phyloP scores from a whole-genome alignment of 2,329 filamentous ascomycete genomes.

The Blastomyces gilchristii region DNA sequence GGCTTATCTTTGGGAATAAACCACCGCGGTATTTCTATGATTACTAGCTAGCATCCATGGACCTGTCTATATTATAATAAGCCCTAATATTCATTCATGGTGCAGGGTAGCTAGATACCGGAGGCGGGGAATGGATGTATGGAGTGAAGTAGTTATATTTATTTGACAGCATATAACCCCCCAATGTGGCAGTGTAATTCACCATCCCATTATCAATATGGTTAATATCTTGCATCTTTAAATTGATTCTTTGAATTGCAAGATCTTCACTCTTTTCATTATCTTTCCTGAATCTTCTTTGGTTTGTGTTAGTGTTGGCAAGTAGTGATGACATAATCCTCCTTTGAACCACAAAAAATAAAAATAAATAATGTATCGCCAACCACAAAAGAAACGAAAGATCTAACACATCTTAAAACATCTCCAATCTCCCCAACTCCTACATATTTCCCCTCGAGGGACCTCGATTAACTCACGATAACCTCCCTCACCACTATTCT shows the following conservation, averaged over 20 bases:
- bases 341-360: slow-evolving; percentile 1
- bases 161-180: background rate
- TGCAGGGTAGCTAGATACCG: background rate
- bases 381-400: background rate
- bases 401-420: background rate
- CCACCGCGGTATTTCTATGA: background rate
- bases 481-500: background rate
- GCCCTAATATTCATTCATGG: background rate
- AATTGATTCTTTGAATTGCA: background rate
- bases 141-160: no score
- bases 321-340: slow-evolving; percentile 5
- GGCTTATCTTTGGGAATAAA: background rate
- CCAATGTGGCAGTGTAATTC: background rate
- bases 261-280: background rate
- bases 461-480: background rate
- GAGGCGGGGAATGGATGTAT: background rate
- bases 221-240: background rate
- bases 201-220: background rate
- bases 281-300: background rate
- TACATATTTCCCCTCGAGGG: background rate
- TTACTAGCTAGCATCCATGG: background rate
- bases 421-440: background rate
- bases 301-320: background rate
- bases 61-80: background rate
- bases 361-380: background rate